Evolutionary conservation across 2,329 filamentous ascomycete genomes (phyloP), one percentile per base, ranked within the genome.

Genomic region (Dothidotthia symphoricarpi): DNA sequence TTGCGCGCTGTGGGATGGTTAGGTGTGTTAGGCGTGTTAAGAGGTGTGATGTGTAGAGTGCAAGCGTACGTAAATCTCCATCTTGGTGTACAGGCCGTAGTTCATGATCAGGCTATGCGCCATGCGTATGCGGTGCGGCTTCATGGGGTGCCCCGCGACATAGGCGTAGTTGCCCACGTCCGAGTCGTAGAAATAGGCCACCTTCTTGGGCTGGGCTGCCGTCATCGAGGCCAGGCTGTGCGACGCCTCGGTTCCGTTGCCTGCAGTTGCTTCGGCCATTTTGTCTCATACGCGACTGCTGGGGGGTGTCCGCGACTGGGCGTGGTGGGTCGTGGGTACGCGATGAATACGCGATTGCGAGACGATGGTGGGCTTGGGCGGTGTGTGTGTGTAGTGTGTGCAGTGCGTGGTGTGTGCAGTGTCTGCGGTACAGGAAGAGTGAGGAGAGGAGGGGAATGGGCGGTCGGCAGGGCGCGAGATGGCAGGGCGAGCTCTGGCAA

Each of bases 111-210:
- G 66, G 48, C 81, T 74, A 51, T 74, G 70, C 24, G 70, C 80
- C 76, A 86, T 82, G 52, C 82, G 75, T 68, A 86, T 85, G 48
- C 82, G 73, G 60, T 80, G 78, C 25, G 80, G 79, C 66, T 83
- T 83, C 80, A 83, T 83, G 24, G 81, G 79, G 68, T 76, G 80
- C n/a, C 77, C 78, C 10, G 79, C 76, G 41, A 95, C 88, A 63
- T 97, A 97, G 65, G 91, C 90, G 74, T 96, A 97, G 69, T 97
- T 97, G 51, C 91, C 91, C 63, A 97, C 93, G 71, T 97, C 91
- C 3, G 88, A 94, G 65, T 97, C 91, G 77, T 97, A 97, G 69
- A 97, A 97, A 72, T 97, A 97, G 39, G 91, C 91, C 41, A 97
- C 88, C 64, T 91, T 88, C 72, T 93, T 95, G 6, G 59, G 49